Evolutionary conservation across 805 yeast species (phyloP), one percentile per base, ranked within the genome.

Genomic region (Allodekkera sacchari): DNA sequence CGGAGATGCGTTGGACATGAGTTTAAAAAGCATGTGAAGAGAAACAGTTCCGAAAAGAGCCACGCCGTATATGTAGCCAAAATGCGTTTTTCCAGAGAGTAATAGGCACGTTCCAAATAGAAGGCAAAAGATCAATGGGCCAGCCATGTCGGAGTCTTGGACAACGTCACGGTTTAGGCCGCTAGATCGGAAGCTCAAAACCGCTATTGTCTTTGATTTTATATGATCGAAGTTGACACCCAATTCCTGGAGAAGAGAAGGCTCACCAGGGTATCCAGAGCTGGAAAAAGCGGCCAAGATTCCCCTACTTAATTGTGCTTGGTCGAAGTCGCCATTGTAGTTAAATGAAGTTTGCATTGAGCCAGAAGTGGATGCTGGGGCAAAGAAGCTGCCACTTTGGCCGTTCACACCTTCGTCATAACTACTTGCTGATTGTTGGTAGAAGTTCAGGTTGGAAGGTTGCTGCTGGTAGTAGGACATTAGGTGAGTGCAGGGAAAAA

Each of bases 11-110:
- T 69, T 71, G 35, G 94, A 77, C 98, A 92, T 92, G 39, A 85
- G 64, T 53, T 82, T 87, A 55, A 94, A 81, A 37, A 92, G 64
- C 45, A 73, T 72, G 57, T 88, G 96, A 42, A 87, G 71, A 20
- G 94, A 76, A 11, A 84, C 52, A 2, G 94, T 81, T 12, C 98
- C 98, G 45, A 89, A 77, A 26, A 92, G 59, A 1, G 96, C 97
- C 25, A 92, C 94, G 24, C 98, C 97, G 50, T 92, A 92, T 30
- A 92, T 83, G 55, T 92, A 92, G 2, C 97, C 97, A 53, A 92
- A 92, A 55, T 92, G 97, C 11, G 89, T 83, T 55, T 89, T 92
- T 5, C 98, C 97, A 1, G 95, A 78, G 27, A 88, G 64, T 31
- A 89, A 61, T 33, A 92, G 62, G 38, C 81, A 74, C 1, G 87